Evolutionary conservation across 78 protist species (phyloP), one percentile per base, ranked within the genome.

Genomic region (Isochrysis galbana): DNA sequence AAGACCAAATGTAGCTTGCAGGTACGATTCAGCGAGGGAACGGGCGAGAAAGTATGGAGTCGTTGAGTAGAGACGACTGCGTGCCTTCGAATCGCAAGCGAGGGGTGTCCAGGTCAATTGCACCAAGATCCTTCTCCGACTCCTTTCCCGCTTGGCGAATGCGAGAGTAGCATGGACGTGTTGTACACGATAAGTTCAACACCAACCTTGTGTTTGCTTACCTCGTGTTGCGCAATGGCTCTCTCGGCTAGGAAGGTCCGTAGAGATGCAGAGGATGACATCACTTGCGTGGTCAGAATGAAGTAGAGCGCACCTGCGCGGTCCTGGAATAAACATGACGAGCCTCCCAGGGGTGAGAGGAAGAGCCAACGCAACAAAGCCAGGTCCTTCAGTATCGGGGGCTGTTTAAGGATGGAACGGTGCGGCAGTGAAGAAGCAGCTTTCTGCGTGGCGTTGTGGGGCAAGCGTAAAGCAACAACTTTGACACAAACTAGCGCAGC

Each of bases 201-300:
- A 54, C 19, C 67, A 19, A 54, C 67, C 32, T 54, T 10, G 74
- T 26, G n/a, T 26, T 41, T 32, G 32, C 44, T 25, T 32, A 1
- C 34, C 84, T 77, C 84, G 84, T 77, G 84, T 17, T 10, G 34
- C 48, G 26, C 46, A 29, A 39, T 39, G 84, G 4, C n/a, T 17
- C 84, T 41, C 84, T 77, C 84, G 84, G 84, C 84, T 41, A 77
- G 25, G 84, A 77, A 77, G 84, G 46, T 39, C 29, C 84, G 84
- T 32, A 77, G 10, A 41, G 84, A 77, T 0, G 47, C 10, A 5
- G 46, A 39, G 46, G 47, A 5, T 29, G 84, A 11, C 80, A 26
- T 70, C 44, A 77, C n/a, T 46, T 77, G 84, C 1, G 14, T 77
- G 84, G 84, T 39, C 34, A 77, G 84, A 17, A 77, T 26, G 84